Percentiles rank a stretch among this genome's conserved stretches.
phyloP scores from a whole-genome alignment of 2,329 filamentous ascomycete genomes.

The Ophiostoma himal-ulmi region DNA sequence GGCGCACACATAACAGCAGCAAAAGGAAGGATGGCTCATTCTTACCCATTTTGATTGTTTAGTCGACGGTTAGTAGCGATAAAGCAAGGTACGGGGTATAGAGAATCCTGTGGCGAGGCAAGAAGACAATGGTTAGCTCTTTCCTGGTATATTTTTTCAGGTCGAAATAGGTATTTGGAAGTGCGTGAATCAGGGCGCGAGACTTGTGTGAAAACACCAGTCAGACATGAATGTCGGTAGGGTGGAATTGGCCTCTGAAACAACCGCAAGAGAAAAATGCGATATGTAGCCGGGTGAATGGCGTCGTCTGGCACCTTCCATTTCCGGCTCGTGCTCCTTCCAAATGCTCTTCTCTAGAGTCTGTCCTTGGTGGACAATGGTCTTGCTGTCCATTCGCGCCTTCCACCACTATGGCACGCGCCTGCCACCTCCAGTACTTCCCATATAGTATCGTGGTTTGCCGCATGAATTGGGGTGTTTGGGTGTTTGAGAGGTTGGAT shows the following conservation, averaged over 20 bases:
- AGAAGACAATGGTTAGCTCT: conserved; percentile 16
- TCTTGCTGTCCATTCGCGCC: not conserved
- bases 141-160: not conserved
- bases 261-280: not conserved
- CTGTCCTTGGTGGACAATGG: not conserved
- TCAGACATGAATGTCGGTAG: not conserved
- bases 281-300: not conserved
- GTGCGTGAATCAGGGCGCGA: not conserved
- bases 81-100: conserved; percentile 23
- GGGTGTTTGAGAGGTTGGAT: not conserved
- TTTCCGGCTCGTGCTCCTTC: not conserved
- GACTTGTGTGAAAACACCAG: not conserved
- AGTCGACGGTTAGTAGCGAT: conserved; percentile 9
- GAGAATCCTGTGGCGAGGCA: conserved; percentile 15
- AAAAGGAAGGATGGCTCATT: conserved; percentile 27
- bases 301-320: not conserved
- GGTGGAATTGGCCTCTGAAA: not conserved
- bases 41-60: conserved; percentile 43
- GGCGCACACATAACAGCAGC: conserved; percentile 16
- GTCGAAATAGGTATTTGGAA: not conserved
- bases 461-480: not conserved
- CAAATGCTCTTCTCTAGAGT: not conserved
- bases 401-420: not conserved
- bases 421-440: not conserved
- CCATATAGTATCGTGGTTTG: not conserved